A percentile compares a stretch with the other conserved stretches of the same genome.
Conservation (phyloP, 2,329 filamentous ascomycete genomes). For the Fusarium nygamai region DNA sequence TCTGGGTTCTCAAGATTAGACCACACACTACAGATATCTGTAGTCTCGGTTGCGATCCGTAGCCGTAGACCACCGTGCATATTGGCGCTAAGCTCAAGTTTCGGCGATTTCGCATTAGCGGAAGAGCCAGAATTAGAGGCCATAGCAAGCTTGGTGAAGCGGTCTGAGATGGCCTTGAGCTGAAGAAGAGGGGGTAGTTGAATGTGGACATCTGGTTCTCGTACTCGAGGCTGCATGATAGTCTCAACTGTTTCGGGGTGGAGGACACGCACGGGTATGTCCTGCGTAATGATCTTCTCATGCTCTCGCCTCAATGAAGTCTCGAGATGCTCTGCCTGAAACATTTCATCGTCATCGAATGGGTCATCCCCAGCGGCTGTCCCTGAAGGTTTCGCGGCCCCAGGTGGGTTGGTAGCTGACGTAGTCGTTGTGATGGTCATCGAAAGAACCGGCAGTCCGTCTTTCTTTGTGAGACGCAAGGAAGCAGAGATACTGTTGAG, state of each 20-base stretch:
- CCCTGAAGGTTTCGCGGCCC: conserved; percentile 43
- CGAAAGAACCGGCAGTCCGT: conserved; percentile 84
- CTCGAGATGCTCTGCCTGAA: conserved; percentile 62
- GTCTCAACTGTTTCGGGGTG: conserved; percentile 85
- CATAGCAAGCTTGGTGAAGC: conserved; percentile 87
- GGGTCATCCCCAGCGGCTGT: conserved; percentile 47
- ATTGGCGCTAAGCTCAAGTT: conserved; percentile 89
- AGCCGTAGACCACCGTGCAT: conserved; percentile 90
- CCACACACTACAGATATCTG: conserved; percentile 89
- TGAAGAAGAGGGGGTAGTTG: conserved; percentile 87
- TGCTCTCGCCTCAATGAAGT: conserved; percentile 73
- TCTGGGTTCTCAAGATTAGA: conserved; percentile 86
- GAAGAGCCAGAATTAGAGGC: conserved; percentile 53
- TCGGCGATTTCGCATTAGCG: conserved; percentile 63
- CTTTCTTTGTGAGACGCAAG: conserved; percentile 92
- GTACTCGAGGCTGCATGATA: conserved; percentile 91
- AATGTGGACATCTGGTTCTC: conserved; percentile 94
- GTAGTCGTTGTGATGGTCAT: conserved; percentile 88
- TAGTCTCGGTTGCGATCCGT: conserved; percentile 81
- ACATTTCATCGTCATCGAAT: conserved; percentile 57
- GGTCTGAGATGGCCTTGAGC: conserved; percentile 92
- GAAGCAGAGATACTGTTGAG: conserved; percentile 82
- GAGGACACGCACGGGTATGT: conserved; percentile 93
- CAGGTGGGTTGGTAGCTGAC: conserved; percentile 53
- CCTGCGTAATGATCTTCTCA: conserved; percentile 93